Conservation (phyloP, 2,329 filamentous ascomycete genomes). For the Trichoderma polysporum region DNA sequence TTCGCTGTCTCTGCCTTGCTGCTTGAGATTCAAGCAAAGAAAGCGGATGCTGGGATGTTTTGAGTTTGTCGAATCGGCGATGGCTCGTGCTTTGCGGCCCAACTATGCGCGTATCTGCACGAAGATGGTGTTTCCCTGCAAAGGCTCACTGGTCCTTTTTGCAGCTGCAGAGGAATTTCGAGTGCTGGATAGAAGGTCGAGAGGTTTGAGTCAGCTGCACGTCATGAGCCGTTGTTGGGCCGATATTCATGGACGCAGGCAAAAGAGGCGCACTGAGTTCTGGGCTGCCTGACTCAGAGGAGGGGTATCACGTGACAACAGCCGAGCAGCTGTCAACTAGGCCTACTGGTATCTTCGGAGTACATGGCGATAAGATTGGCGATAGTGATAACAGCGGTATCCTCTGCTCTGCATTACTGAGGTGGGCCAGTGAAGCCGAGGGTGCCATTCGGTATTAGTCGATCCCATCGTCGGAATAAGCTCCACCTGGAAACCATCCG, state of each 20-base stretch:
- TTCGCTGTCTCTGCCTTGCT: neutral
- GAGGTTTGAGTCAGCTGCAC: constrained; percentile 18
- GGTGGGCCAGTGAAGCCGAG: neutral
- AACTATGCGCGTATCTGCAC: constrained; percentile 6
- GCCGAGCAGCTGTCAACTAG: neutral
- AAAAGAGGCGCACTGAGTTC: neutral
- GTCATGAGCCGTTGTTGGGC: constrained; percentile 17
- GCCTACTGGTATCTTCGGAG: neutral
- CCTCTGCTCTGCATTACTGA: neutral
- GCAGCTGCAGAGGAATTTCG: constrained; percentile 2
- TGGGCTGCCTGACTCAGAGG: neutral
- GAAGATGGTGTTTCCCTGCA: constrained; percentile 1
- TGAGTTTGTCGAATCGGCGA: neutral
- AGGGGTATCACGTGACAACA: constrained; percentile 14
- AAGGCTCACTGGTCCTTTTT: constrained; percentile 1
- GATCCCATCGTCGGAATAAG: neutral
- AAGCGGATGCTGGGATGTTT: neutral
- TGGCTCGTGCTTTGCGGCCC: constrained; percentile 8
- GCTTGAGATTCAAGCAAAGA: neutral
- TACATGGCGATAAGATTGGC: neutral
- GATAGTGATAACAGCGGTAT: constrained; percentile 5
- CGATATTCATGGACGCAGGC: constrained; percentile 7
- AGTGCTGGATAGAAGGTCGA: neutral
- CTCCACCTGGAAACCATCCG: neutral
- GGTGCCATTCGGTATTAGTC: neutral